Evolutionary conservation across 345 rosid species (phyloP).

Genomic region (Lepidium africanum): DNA sequence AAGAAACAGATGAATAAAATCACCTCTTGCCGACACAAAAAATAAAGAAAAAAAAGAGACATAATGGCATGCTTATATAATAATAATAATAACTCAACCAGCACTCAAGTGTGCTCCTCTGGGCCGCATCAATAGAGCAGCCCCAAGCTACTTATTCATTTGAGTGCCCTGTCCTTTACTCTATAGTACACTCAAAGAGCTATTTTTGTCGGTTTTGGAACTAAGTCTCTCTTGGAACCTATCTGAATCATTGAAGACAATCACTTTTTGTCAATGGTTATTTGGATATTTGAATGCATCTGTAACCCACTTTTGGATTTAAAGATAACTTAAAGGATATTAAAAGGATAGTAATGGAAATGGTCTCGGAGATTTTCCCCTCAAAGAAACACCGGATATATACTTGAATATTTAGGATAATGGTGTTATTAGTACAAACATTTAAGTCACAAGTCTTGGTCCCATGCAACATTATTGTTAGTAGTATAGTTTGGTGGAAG

Average conservation of each 20-base stretch:
- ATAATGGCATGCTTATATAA: conserved; percentile 10
- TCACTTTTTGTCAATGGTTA: background rate
- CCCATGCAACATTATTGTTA: no score
- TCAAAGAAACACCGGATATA: background rate
- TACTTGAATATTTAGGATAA: background rate
- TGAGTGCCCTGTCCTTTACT: background rate
- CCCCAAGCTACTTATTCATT: background rate
- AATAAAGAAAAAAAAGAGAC: background rate
- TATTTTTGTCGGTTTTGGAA: no score
- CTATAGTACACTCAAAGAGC: no score
- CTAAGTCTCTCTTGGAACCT: background rate
- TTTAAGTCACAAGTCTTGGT: no score
- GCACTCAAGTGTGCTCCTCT: background rate
- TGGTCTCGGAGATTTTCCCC: background rate
- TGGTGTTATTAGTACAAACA: no score
- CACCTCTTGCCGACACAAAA: conserved; percentile 20
- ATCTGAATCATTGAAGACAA: background rate
- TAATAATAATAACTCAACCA: background rate
- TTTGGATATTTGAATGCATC: background rate
- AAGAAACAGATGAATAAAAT: conserved; percentile 9
- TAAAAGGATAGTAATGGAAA: background rate
- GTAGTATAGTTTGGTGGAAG: no score
- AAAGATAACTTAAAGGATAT: background rate
- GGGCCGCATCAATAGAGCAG: background rate
- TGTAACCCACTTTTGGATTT: background rate